These are phyloP conservation scores for Mycogone perniciosa DNA, from an alignment of 2,329 filamentous ascomycete genomes.

Conservation along the genomic window DNA sequence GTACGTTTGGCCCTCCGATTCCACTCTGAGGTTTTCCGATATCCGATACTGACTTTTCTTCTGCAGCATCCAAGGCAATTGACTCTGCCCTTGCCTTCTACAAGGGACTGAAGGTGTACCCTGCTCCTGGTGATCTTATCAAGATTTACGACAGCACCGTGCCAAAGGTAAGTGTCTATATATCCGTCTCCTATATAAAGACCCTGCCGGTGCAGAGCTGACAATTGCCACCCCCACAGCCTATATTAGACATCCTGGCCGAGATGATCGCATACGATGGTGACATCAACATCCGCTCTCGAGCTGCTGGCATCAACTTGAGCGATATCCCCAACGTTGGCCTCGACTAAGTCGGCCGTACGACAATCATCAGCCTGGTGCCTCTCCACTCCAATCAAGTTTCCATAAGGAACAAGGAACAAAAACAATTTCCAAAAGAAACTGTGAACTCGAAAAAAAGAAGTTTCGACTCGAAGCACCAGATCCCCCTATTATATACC, in stretches of 20 bases:
- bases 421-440: neutral
- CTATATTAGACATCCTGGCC: conserved; percentile 89
- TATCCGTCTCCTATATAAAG: too few species aligned
- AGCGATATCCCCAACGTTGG: conserved; percentile 46
- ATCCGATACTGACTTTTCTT: neutral
- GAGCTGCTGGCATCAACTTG: conserved; percentile 36
- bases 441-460: conserved; percentile 1
- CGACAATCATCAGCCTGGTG: neutral
- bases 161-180: conserved; percentile 61
- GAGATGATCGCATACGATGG: conserved; percentile 96
- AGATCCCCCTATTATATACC: neutral
- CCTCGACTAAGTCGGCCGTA: conserved; percentile 41
- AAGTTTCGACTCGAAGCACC: conserved; percentile 4
- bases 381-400: conserved; percentile 8
- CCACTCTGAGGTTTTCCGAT: neutral
- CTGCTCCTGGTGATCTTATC: conserved; percentile 85
- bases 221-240: conserved; percentile 38
- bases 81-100: conserved; percentile 95
- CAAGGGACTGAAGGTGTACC: conserved; percentile 98
- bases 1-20: conserved; percentile 43
- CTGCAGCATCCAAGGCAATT: conserved; percentile 57
- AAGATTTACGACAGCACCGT: conserved; percentile 98
- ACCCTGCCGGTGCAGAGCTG: neutral
- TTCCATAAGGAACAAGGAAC: conserved; percentile 3
- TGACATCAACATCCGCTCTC: conserved; percentile 54